A percentile compares a stretch with the other conserved stretches of the same genome.
These are phyloP conservation scores for Mycena pura DNA, from an alignment of 768 basidiomycete species.

Conservation along the genomic window DNA sequence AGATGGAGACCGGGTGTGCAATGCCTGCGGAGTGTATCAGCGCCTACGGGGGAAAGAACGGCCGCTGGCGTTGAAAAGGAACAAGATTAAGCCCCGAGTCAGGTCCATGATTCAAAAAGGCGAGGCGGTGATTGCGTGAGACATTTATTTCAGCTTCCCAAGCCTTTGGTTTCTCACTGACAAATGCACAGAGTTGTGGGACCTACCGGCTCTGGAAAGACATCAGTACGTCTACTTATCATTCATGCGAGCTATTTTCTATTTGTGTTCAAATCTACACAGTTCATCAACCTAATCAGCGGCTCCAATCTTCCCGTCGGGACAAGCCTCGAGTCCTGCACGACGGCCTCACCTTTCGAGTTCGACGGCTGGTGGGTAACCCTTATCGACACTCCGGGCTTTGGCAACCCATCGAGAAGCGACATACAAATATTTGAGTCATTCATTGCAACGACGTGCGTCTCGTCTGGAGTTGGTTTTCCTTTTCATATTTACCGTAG, in stretches of 20 bases:
- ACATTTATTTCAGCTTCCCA: too few relatives aligned
- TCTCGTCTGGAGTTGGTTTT: background rate
- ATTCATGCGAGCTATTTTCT: too few relatives aligned
- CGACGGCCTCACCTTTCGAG: slow-evolving; percentile 49
- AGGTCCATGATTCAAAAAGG: too few relatives aligned
- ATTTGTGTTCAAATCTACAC: too few relatives aligned
- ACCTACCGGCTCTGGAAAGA: too few relatives aligned
- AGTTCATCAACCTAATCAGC: slow-evolving; percentile 64
- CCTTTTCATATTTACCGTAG: background rate
- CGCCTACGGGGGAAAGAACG: slow-evolving; percentile 8
- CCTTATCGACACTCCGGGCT: slow-evolving; percentile 67
- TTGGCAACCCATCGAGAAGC: slow-evolving; percentile 58
- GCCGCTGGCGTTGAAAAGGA: too few relatives aligned
- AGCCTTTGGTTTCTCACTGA: too few relatives aligned
- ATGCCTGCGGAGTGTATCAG: slow-evolving; percentile 19
- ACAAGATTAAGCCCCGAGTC: too few relatives aligned
- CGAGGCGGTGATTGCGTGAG: too few relatives aligned
- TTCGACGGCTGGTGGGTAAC: slow-evolving; percentile 49
- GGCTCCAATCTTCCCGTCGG: slow-evolving; percentile 56
- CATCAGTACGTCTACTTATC: too few relatives aligned
- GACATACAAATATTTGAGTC: slow-evolving; percentile 56
- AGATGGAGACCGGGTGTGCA: slow-evolving; percentile 15
- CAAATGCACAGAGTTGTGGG: too few relatives aligned
- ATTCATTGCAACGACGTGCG: slow-evolving; percentile 44
- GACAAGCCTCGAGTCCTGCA: slow-evolving; percentile 56